phyloP scores from a whole-genome alignment of 257 asterid genomes.

The Solanum habrochaites region DNA sequence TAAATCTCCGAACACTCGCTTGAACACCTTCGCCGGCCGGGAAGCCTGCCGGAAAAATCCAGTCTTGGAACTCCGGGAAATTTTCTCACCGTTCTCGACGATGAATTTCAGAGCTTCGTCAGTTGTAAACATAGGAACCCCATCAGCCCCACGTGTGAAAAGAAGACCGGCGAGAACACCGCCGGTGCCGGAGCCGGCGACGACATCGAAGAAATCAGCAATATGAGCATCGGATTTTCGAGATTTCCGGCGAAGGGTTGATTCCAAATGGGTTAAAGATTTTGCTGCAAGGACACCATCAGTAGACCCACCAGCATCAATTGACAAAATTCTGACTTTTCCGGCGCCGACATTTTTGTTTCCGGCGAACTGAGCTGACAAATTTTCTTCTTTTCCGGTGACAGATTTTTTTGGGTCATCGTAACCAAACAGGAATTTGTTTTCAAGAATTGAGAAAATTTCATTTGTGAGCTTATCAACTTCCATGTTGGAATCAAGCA shows the following conservation, averaged over 20 bases:
- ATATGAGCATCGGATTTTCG: neutral
- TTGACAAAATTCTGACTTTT: constrained; percentile 56
- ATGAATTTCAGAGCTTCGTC: constrained; percentile 40
- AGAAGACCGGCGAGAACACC: constrained; percentile 64
- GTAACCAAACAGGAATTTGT: constrained; percentile 72
- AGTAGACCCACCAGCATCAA: constrained; percentile 63
- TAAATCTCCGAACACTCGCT: constrained; percentile 43
- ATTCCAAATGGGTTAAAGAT: constrained; percentile 31
- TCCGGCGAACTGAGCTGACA: neutral
- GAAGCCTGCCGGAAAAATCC: constrained; percentile 20
- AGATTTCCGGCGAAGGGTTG: constrained; percentile 25
- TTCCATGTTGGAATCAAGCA: constrained; percentile 26
- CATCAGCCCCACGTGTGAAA: constrained; percentile 46
- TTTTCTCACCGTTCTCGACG: constrained; percentile 12
- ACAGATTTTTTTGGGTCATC: neutral
- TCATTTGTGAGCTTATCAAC: constrained; percentile 49
- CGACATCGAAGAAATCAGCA: constrained; percentile 46
- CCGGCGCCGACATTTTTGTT: constrained; percentile 11
- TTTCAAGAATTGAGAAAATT: constrained; percentile 80
- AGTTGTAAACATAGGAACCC: constrained; percentile 40
- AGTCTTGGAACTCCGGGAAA: neutral
- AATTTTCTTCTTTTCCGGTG: constrained; percentile 22
- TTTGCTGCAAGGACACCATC: constrained; percentile 66
- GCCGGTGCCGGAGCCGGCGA: constrained; percentile 67
- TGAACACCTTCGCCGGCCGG: constrained; percentile 19